Percentiles rank a stretch among this genome's conserved stretches.
Evolutionary conservation across 2,329 filamentous ascomycete species (phyloP).

Genomic region (Penicillium sp.): DNA sequence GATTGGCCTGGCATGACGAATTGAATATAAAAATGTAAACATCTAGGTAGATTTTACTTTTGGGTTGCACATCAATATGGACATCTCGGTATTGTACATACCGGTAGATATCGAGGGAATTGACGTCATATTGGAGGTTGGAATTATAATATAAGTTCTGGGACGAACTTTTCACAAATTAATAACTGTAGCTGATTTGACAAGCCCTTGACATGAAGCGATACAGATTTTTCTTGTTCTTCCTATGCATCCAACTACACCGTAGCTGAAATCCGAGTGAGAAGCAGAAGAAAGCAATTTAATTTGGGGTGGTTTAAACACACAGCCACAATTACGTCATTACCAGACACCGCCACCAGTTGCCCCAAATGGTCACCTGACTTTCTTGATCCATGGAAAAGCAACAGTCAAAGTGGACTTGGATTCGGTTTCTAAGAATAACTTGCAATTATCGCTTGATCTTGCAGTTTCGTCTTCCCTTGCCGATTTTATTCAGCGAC

Average conservation of each 20-base stretch:
- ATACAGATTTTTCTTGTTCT: not conserved
- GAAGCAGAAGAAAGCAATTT: not conserved
- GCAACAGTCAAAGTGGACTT: slow-evolving; percentile 12
- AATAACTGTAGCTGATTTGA: not conserved
- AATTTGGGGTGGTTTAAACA: not conserved
- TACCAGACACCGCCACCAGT: slow-evolving; percentile 14
- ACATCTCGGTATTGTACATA: not conserved
- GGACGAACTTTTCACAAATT: not conserved
- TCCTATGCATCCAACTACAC: not conserved
- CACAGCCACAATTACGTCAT: slow-evolving; percentile 21
- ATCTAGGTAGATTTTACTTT: no score
- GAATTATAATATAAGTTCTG: not conserved
- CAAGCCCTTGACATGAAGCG: not conserved
- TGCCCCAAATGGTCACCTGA: slow-evolving; percentile 17
- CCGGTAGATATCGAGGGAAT: not conserved
- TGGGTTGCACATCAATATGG: not conserved
- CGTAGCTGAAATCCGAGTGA: not conserved
- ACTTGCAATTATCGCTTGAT: not conserved
- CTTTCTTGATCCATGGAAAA: slow-evolving; percentile 16
- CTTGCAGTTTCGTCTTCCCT: not conserved
- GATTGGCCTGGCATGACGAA: slow-evolving; percentile 37
- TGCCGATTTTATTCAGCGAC: not conserved
- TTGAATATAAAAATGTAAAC: not conserved
- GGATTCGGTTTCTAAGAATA: slow-evolving; percentile 21
- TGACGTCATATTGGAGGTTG: not conserved